phyloP scores from a whole-genome alignment of 805 yeast genomes.

The Candida succiphila region DNA sequence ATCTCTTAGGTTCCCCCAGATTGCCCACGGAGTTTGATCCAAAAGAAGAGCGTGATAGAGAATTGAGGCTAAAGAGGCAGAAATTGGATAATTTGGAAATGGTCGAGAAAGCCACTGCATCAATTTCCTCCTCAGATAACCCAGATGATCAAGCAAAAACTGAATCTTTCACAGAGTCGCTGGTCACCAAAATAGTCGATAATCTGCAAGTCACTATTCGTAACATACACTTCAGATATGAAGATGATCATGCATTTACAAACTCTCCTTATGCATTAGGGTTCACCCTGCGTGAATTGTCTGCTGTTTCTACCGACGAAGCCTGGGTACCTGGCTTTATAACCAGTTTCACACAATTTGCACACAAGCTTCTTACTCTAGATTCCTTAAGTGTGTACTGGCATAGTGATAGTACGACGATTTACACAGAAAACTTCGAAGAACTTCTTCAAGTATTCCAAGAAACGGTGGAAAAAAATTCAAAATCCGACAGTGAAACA shows the following conservation, averaged over 20 bases:
- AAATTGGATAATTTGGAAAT: conserved; percentile 61
- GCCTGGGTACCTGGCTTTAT: conserved; percentile 83
- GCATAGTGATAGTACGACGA: conserved; percentile 56
- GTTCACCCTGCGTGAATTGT: conserved; percentile 69
- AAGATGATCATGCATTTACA: conserved; percentile 66
- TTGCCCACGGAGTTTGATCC: conserved; percentile 42
- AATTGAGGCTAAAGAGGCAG: conserved; percentile 51
- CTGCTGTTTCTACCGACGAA: conserved; percentile 84
- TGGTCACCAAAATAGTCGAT: conserved; percentile 84
- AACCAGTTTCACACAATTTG: conserved; percentile 50
- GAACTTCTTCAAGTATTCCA: conserved; percentile 40
- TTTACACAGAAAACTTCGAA: conserved; percentile 37
- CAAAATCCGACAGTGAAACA: conserved; percentile 6
- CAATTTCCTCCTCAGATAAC: conserved; percentile 10
- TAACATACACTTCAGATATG: conserved; percentile 87
- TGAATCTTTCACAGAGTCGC: conserved; percentile 78
- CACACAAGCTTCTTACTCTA: conserved; percentile 71
- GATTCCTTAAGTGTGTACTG: conserved; percentile 73
- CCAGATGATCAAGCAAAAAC: conserved; percentile 38
- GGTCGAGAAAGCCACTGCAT: conserved; percentile 36
- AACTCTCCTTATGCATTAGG: conserved; percentile 77
- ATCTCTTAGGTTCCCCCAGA: conserved; percentile 71
- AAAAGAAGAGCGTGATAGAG: conserved; percentile 50
- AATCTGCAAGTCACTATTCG: conserved; percentile 85
- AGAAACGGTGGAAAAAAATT: conserved; percentile 27